These are phyloP conservation scores for Pseudogymnoascus sp. DNA, from an alignment of 2,329 filamentous ascomycete genomes.

Conservation along the genomic window DNA sequence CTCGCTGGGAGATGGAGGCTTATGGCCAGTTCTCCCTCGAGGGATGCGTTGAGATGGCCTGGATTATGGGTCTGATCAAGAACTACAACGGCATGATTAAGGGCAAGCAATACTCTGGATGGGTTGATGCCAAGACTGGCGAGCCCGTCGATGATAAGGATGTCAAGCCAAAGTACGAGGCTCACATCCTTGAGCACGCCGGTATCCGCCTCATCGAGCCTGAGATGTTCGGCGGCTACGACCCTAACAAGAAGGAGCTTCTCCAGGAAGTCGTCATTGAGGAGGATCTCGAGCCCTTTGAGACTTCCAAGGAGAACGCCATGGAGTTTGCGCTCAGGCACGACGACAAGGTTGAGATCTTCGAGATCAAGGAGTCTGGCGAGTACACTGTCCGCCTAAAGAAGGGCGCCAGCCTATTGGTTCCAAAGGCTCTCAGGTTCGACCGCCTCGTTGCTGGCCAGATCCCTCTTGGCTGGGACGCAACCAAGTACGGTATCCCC, in stretches of 20 bases:
- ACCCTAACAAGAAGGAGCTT: conserved; percentile 97
- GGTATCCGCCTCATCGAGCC: conserved; percentile 97
- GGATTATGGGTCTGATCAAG: conserved; percentile 99
- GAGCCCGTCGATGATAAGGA: conserved; percentile 98
- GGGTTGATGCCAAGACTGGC: conserved; percentile 88
- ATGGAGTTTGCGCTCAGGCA: conserved; percentile 97
- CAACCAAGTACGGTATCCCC: conserved; percentile 89
- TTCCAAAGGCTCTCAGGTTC: conserved; percentile 94
- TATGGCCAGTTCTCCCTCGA: conserved; percentile 94
- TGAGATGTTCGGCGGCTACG: conserved; percentile 92
- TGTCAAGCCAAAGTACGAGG: conserved; percentile 95
- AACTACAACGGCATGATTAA: conserved; percentile 96
- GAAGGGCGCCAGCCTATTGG: conserved; percentile 91
- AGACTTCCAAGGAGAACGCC: conserved; percentile 93
- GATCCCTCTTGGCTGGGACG: conserved; percentile 94
- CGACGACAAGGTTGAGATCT: conserved; percentile 94
- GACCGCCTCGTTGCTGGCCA: conserved; percentile 96
- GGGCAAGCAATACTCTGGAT: conserved; percentile 92
- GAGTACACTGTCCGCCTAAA: conserved; percentile 91
- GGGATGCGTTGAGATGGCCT: conserved; percentile 98
- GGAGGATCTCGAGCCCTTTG: conserved; percentile 94
- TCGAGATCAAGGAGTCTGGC: conserved; percentile 86
- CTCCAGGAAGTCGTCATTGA: conserved; percentile 97
- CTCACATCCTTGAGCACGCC: conserved; percentile 88
- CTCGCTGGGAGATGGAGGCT: conserved; percentile 98